Conservation (phyloP, 164 flowering plant species). For the Magnolia kwangsiensis region DNA sequence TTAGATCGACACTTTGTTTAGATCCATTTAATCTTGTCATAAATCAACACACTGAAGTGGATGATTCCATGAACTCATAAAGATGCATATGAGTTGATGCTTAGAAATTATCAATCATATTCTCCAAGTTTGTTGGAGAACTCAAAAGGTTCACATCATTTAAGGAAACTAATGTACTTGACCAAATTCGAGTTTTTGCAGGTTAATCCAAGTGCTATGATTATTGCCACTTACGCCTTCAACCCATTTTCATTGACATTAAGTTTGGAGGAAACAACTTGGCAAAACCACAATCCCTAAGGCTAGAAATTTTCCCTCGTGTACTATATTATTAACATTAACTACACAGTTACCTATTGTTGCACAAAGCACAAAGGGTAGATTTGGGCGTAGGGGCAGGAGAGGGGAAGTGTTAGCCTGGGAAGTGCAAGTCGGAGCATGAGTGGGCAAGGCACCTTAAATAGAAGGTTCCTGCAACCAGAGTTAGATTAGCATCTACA, state of each 20-base stretch:
- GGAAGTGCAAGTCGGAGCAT: not conserved
- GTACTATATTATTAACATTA: too few relatives aligned
- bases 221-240: not conserved
- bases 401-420: not conserved
- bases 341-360: too few relatives aligned
- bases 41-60: too few relatives aligned
- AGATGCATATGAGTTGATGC: too few relatives aligned
- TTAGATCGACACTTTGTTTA: too few relatives aligned
- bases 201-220: not conserved
- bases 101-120: not conserved
- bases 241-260: not conserved
- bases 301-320: too few relatives aligned
- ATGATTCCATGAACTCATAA: too few relatives aligned
- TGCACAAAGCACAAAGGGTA: not conserved
- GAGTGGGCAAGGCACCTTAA: not conserved
- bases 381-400: not conserved
- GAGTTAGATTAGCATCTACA: not conserved
- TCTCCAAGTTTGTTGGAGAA: not conserved
- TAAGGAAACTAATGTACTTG: not conserved
- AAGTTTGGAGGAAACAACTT: not conserved
- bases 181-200: not conserved
- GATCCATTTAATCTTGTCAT: too few relatives aligned
- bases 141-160: not conserved
- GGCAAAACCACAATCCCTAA: not conserved
- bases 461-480: not conserved